phyloP scores from a whole-genome alignment of 2,329 filamentous ascomycete genomes.

The Cladophialophora bantiana region DNA sequence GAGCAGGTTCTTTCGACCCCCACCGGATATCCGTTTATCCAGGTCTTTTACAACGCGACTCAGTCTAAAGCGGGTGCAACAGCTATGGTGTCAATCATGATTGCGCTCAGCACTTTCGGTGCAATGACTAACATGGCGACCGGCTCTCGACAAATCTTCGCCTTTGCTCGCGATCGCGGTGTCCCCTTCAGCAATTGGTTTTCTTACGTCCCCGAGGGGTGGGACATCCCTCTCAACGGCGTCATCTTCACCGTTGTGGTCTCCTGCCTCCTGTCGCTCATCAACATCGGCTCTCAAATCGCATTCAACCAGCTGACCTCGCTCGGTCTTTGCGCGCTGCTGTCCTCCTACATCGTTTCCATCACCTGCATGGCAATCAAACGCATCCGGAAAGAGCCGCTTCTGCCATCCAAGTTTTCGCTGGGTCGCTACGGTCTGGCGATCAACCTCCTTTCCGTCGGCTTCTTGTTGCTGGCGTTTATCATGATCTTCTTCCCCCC shows the following conservation, averaged over 20 bases:
- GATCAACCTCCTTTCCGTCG: constrained; percentile 47
- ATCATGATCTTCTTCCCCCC: constrained; percentile 42
- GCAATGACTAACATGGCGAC: constrained; percentile 48
- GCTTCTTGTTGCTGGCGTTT: constrained; percentile 36
- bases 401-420: constrained; percentile 46
- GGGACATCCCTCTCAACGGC: constrained; percentile 29
- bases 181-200: constrained; percentile 37
- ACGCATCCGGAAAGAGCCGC: constrained; percentile 44
- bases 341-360: constrained; percentile 50
- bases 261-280: constrained; percentile 50
- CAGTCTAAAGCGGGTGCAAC: constrained; percentile 42
- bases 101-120: constrained; percentile 42
- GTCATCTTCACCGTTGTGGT: constrained; percentile 54
- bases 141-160: constrained; percentile 47
- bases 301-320: constrained; percentile 53
- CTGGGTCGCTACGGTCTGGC: constrained; percentile 49
- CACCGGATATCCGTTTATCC: constrained; percentile 43
- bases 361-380: constrained; percentile 47
- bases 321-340: constrained; percentile 47
- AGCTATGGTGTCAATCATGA: constrained; percentile 42
- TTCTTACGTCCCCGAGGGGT: constrained; percentile 19
- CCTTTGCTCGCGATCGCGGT: constrained; percentile 51
- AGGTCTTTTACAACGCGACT: constrained; percentile 48
- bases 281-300: constrained; percentile 44
- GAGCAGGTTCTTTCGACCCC: constrained; percentile 13